Percentiles rank a stretch among this genome's conserved stretches.
These are phyloP conservation scores for Exophiala xenobiotica DNA, from an alignment of 2,329 filamentous ascomycete species.

Conservation along the genomic window DNA sequence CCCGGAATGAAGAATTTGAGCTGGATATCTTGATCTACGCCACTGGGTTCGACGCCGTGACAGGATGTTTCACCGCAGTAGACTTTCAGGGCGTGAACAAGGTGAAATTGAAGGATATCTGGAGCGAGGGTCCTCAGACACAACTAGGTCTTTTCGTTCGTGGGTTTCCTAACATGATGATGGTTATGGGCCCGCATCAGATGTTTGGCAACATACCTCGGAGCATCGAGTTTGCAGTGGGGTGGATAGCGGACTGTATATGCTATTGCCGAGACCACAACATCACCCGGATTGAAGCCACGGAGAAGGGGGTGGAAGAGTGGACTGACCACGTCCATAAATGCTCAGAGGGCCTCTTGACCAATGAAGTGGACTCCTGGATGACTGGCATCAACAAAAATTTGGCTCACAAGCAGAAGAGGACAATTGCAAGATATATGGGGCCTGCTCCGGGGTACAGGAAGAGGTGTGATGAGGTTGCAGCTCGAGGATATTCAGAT, in stretches of 20 bases:
- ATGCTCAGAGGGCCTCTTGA: conserved; percentile 45
- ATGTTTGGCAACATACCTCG: conserved; percentile 58
- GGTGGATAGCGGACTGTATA: conserved; percentile 48
- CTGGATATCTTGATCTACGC: conserved; percentile 45
- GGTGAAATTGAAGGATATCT: conserved; percentile 35
- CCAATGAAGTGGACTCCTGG: conserved; percentile 53
- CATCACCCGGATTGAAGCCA: conserved; percentile 54
- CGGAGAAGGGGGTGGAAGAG: conserved; percentile 39
- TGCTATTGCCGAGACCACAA: conserved; percentile 46
- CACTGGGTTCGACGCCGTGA: conserved; percentile 43
- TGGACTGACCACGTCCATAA: conserved; percentile 53
- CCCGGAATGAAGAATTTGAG: conserved; percentile 40
- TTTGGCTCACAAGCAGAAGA: conserved; percentile 46
- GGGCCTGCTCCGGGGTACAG: conserved; percentile 6
- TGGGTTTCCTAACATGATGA: conserved; percentile 51
- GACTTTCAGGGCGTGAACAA: conserved; percentile 44
- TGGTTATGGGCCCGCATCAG: conserved; percentile 55
- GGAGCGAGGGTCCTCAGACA: conserved; percentile 36
- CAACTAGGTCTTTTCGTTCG: conserved; percentile 43
- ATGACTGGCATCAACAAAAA: conserved; percentile 58
- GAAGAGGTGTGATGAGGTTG: not conserved
- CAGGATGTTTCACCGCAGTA: conserved; percentile 31
- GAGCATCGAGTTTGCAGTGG: conserved; percentile 54
- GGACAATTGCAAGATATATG: conserved; percentile 47
- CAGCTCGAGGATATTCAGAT: not conserved